Percentiles rank a stretch among this genome's conserved stretches.
Evolutionary conservation across 2,329 filamentous ascomycete genomes (phyloP).

Genomic region (Pseudogymnoascus sp.): DNA sequence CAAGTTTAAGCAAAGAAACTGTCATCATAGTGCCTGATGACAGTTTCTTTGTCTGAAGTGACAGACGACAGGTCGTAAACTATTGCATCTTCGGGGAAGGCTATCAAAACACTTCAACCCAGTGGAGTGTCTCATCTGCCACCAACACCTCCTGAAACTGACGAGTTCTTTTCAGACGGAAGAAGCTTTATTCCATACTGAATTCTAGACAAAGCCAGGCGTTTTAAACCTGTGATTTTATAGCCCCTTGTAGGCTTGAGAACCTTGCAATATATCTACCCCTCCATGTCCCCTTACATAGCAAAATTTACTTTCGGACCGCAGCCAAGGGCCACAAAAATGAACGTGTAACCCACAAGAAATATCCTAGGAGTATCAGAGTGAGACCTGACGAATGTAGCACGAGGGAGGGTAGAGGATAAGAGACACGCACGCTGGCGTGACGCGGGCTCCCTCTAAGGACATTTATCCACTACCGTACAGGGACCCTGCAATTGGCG

Average conservation of each 20-base stretch:
- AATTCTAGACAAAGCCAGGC: not conserved
- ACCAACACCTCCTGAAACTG: not conserved
- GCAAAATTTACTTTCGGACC: not conserved
- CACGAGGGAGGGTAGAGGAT: not conserved
- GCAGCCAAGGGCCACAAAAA: not conserved
- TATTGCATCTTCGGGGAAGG: not conserved
- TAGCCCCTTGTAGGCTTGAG: not conserved
- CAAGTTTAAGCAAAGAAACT: not conserved
- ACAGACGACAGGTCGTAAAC: not conserved
- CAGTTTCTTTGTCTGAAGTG: not conserved
- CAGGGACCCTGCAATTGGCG: not conserved
- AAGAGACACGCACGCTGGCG: not conserved
- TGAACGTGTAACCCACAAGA: not conserved
- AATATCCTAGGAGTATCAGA: not conserved
- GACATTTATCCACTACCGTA: slow-evolving; percentile 4
- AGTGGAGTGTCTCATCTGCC: not conserved
- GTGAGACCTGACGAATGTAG: slow-evolving; percentile 5
- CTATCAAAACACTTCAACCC: not conserved
- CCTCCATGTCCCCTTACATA: not conserved
- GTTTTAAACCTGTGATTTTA: not conserved
- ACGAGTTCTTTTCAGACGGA: not conserved
- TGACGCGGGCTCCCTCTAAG: not conserved
- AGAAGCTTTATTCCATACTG: not conserved
- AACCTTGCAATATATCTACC: not conserved
- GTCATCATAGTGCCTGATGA: not conserved